A percentile compares a stretch with the other conserved stretches of the same genome.
These are phyloP conservation scores for Paulownia fortunei DNA, from an alignment of 257 asterid genomes.

Conservation along the genomic window DNA sequence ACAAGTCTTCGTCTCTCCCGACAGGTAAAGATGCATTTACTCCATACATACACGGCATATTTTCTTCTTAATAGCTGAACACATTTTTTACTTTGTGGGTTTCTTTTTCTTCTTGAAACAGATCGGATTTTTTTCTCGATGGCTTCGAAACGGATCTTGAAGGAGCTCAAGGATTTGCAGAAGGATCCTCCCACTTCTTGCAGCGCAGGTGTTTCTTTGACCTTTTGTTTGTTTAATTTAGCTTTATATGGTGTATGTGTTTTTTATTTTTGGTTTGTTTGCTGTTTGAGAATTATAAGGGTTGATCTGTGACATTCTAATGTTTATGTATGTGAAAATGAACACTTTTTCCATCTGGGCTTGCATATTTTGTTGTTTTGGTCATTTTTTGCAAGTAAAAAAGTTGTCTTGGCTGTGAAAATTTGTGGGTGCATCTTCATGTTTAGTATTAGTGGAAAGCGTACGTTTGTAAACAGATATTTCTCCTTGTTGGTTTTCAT, in stretches of 20 bases:
- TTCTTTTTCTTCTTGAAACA: conserved; percentile 4
- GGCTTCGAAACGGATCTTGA: conserved; percentile 63
- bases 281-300: conserved; percentile 18
- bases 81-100: not conserved
- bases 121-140: conserved; percentile 40
- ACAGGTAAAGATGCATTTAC: conserved; percentile 16
- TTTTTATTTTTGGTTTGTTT: not conserved
- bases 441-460: not conserved
- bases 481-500: not conserved
- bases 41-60: not conserved
- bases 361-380: not conserved
- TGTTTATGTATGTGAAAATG: conserved; percentile 18
- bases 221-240: not conserved
- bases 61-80: conserved; percentile 30
- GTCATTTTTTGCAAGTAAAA: not conserved
- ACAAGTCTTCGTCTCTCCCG: conserved; percentile 12
- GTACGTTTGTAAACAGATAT: not conserved
- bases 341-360: conserved; percentile 10
- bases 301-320: conserved; percentile 34
- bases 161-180: conserved; percentile 63
- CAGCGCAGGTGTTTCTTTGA: conserved; percentile 45
- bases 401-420: not conserved
- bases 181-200: conserved; percentile 59
- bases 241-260: conserved; percentile 13
- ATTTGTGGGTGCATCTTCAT: conserved; percentile 8